Evolutionary conservation across 2,329 filamentous ascomycete genomes (phyloP).

Genomic region (Microdochium bolleyi): DNA sequence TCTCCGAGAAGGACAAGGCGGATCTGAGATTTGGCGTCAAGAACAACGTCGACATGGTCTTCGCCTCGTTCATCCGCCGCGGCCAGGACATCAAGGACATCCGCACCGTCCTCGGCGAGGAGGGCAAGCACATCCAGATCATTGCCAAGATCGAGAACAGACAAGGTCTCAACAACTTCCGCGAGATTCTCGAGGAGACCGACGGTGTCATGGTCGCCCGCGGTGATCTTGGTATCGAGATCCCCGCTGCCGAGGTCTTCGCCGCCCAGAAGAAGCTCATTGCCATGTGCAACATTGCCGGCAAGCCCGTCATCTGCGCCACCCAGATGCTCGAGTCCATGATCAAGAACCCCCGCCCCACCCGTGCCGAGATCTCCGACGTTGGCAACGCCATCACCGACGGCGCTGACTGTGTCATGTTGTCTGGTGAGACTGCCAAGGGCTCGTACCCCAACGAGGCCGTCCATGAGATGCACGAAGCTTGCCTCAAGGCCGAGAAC

Average conservation of each 20-base stretch:
- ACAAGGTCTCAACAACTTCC: slow-evolving; percentile 99
- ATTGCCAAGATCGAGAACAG: slow-evolving; percentile 99
- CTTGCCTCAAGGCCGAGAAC: slow-evolving; percentile 92
- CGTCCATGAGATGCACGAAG: slow-evolving; percentile 96
- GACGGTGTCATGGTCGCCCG: slow-evolving; percentile 99
- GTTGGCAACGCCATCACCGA: slow-evolving; percentile 97
- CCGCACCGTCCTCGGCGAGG: slow-evolving; percentile 80
- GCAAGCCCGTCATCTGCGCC: slow-evolving; percentile 97
- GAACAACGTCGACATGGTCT: slow-evolving; percentile 99
- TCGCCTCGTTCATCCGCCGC: slow-evolving; percentile 95
- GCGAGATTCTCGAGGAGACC: slow-evolving; percentile 89
- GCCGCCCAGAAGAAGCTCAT: slow-evolving; percentile 99
- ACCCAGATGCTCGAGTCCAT: slow-evolving; percentile 99
- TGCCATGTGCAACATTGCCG: slow-evolving; percentile 98
- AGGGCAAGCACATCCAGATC: slow-evolving; percentile 96
- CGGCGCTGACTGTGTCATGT: slow-evolving; percentile 98
- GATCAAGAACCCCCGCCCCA: slow-evolving; percentile 99
- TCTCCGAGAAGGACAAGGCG: slow-evolving; percentile 96
- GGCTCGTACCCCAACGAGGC: slow-evolving; percentile 88
- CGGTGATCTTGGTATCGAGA: slow-evolving; percentile 97
- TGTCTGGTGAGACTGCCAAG: slow-evolving; percentile 98
- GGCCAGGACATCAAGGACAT: slow-evolving; percentile 89
- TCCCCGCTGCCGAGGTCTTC: slow-evolving; percentile 96
- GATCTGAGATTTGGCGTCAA: slow-evolving; percentile 94
- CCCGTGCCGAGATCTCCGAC: slow-evolving; percentile 95